Base-by-base conservation (phyloP, 495 filamentous ascomycete species). In the Xylaria nigripes region DNA sequence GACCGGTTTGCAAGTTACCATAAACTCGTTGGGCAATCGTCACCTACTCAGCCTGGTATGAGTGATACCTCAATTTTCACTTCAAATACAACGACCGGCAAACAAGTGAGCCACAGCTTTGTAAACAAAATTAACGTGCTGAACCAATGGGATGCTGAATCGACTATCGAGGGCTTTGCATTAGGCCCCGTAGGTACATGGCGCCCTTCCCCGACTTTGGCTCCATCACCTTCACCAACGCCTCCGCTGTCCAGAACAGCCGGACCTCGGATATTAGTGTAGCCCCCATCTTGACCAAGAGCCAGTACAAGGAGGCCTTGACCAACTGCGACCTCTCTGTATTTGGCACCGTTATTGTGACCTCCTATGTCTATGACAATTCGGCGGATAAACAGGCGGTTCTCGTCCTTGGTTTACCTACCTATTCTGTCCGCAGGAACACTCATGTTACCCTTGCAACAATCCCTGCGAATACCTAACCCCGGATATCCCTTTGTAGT, bases 91-190 rank as follows among this genome's bases (percentile, higher is more conserved):
- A 59, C 19, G 68, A 72, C 56, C 6, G 80, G 81, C n/a, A 54
- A 79, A 56, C 72, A 52, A 5, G 81, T 80, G 23, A 72, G 73
- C 24, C 70, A 81, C 62, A 74, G 69, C 2, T 71, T 85, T 34
- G 68, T 62, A 5, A 68, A 34, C 60, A 68, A 69, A 56, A 44
- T 52, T 18, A 55, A 56, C 10, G 49, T 49, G 0, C 68, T 78
- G 12, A 71, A 70, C 60, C 63, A 71, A 50, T 65, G 66, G 49
- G 84, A 84, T 57, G 81, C 77, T 10, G 82, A 85, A 53, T 85
- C 80, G 82, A 83, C 84, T 51, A 77, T 85, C 29, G 82, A 85
- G 70, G 81, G 84, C 53, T 84, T 79, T 56, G 70, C 78, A 49
- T 61, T 68, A 3, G 75, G 75, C 19, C 63, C 62, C n/a, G n/a